phyloP scores from a whole-genome alignment of 139 green algal species.

The Nannochloris sp. region DNA sequence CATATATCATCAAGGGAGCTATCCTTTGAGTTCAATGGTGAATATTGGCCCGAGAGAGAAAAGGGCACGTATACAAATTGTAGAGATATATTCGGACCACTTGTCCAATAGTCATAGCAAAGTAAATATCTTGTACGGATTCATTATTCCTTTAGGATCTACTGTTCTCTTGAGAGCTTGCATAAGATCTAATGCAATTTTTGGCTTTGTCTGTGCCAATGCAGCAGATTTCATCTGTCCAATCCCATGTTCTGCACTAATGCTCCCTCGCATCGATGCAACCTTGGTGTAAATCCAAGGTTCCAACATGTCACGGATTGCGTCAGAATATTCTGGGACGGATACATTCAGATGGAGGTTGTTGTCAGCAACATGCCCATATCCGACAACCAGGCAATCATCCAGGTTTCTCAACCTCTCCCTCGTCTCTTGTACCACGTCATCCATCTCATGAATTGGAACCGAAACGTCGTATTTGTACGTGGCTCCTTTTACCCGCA shows the following conservation, averaged over 20 bases:
- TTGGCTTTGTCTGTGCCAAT: conserved; percentile 70
- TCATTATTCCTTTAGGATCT: conserved; percentile 85
- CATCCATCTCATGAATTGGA: conserved; percentile 57
- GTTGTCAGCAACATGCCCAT: conserved; percentile 92
- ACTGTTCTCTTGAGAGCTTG: conserved; percentile 68
- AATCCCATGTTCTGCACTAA: conserved; percentile 94
- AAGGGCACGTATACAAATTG: conserved; percentile 38
- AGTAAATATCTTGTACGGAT: conserved; percentile 91
- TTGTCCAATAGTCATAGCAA: background rate
- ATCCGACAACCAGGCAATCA: conserved; percentile 62
- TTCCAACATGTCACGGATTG: conserved; percentile 65
- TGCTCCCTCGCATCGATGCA: conserved; percentile 52
- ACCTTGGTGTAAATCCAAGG: conserved; percentile 93
- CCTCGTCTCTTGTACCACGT: conserved; percentile 67
- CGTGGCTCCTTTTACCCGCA: conserved; percentile 53
- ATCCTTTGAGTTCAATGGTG: conserved; percentile 35
- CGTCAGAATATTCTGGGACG: conserved; percentile 24
- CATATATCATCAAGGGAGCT: background rate
- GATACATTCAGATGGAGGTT: conserved; percentile 97
- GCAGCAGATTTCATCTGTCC: conserved; percentile 81
- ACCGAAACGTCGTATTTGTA: conserved; percentile 85
- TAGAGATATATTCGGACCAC: conserved; percentile 58
- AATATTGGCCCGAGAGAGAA: conserved; percentile 57
- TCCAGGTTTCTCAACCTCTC: conserved; percentile 30
- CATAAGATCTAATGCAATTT: conserved; percentile 73